These are phyloP conservation scores for Verticillium klebahnii DNA, from an alignment of 2,329 filamentous ascomycete genomes.

Conservation along the genomic window DNA sequence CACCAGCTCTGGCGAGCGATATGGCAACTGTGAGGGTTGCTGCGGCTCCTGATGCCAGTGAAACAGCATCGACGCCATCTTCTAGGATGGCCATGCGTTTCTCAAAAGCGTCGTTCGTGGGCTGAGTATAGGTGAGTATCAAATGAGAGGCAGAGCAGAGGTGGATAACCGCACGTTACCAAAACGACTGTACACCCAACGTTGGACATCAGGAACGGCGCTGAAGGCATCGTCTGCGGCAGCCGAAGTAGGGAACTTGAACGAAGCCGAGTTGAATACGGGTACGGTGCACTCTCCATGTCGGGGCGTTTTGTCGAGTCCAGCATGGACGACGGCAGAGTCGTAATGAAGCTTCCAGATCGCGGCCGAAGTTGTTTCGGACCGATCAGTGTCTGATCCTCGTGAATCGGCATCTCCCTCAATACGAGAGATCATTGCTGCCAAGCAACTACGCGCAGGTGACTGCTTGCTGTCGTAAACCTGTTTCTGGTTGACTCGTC, in stretches of 20 bases:
- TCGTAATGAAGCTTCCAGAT: background rate
- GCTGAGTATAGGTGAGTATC: conserved; percentile 38
- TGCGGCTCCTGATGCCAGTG: conserved; percentile 79
- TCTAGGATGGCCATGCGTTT: conserved; percentile 95
- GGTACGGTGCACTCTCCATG: background rate
- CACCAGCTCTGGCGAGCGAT: conserved; percentile 76
- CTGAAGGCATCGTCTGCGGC: conserved; percentile 46
- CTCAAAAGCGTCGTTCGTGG: conserved; percentile 93
- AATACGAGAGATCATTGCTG: background rate
- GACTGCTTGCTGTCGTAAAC: too few relatives aligned
- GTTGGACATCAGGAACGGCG: background rate
- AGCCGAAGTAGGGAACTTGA: conserved; percentile 96
- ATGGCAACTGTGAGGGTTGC: conserved; percentile 89
- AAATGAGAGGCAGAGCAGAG: background rate
- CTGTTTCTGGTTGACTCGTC: too few relatives aligned
- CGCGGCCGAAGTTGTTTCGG: background rate
- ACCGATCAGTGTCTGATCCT: background rate
- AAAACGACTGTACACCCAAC: conserved; percentile 30
- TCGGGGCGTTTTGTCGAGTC: background rate
- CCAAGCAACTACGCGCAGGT: background rate
- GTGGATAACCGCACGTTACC: background rate
- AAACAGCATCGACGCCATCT: conserved; percentile 82
- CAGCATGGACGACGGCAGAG: background rate
- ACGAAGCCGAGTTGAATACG: conserved; percentile 56
- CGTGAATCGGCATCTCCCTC: background rate